These are phyloP conservation scores for Penicillium aurantiogriseum DNA, from an alignment of 2,329 filamentous ascomycete genomes.

Conservation along the genomic window DNA sequence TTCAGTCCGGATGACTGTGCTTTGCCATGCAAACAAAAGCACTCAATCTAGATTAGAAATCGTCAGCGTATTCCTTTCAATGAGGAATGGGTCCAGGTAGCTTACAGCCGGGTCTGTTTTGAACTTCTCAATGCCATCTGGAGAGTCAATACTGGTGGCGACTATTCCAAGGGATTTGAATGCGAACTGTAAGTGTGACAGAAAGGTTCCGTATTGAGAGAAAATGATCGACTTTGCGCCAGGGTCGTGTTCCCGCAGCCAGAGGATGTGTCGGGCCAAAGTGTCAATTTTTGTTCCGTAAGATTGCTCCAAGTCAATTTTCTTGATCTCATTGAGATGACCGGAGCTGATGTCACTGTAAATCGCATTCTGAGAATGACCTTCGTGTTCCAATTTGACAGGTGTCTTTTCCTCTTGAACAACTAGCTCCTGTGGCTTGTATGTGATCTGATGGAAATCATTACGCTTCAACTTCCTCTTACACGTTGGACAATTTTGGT, in stretches of 20 bases:
- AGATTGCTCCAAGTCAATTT: conserved; percentile 69
- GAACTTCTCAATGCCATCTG: conserved; percentile 71
- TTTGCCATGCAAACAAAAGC: conserved; percentile 84
- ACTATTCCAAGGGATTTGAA: conserved; percentile 72
- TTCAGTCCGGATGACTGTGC: conserved; percentile 87
- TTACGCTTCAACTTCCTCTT: conserved; percentile 64
- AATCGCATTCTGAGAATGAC: conserved; percentile 53
- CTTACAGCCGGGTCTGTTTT: conserved; percentile 63
- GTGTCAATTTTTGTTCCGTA: conserved; percentile 92
- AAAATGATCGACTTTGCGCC: conserved; percentile 93
- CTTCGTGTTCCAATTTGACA: conserved; percentile 30
- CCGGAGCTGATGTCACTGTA: conserved; percentile 73
- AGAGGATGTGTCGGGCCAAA: conserved; percentile 75
- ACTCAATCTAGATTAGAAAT: conserved; percentile 58
- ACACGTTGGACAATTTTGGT: conserved; percentile 80
- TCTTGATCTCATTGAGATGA: conserved; percentile 75
- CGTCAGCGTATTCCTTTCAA: background rate
- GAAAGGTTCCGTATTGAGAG: conserved; percentile 82
- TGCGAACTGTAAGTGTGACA: conserved; percentile 69
- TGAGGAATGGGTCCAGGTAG: background rate
- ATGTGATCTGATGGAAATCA: conserved; percentile 80
- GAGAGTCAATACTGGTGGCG: conserved; percentile 66
- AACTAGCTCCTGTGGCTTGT: conserved; percentile 72
- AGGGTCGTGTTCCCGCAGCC: conserved; percentile 79
- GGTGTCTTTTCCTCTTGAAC: conserved; percentile 57